These are phyloP conservation scores for Aspergillus aculeatinus DNA, from an alignment of 2,329 filamentous ascomycete genomes.

Conservation along the genomic window DNA sequence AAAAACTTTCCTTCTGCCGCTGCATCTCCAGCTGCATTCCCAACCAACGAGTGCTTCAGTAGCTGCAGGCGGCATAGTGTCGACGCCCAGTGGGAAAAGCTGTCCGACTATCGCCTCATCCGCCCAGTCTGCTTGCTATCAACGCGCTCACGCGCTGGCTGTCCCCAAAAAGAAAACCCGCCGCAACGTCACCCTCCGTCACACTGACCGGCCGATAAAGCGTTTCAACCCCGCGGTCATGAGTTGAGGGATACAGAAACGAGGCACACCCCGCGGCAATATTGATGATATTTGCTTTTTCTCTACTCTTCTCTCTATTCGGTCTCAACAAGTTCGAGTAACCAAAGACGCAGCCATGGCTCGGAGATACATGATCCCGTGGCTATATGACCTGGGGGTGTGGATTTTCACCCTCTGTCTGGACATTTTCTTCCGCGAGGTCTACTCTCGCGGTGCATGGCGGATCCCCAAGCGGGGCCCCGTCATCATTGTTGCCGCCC, in stretches of 20 bases:
- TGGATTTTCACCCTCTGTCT: constrained; percentile 66
- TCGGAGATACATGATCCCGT: constrained; percentile 9
- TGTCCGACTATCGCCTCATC: background rate
- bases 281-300: background rate
- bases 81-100: background rate
- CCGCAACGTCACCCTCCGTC: constrained; percentile 1
- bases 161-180: background rate
- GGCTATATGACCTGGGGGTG: constrained; percentile 28
- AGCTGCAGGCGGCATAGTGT: background rate
- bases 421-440: constrained; percentile 97
- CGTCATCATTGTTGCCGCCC: constrained; percentile 91
- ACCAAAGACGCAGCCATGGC: constrained; percentile 5
- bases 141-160: background rate
- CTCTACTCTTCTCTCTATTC: background rate
- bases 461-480: constrained; percentile 86
- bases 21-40: background rate
- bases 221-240: constrained; percentile 4
- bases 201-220: background rate
- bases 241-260: constrained; percentile 1
- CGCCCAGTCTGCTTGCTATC: background rate
- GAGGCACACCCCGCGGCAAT: background rate
- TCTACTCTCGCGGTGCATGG: constrained; percentile 93
- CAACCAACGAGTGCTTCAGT: background rate
- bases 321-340: background rate
- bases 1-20: background rate